Evolutionary conservation across 2,329 filamentous ascomycete species (phyloP), one percentile per base, ranked within the genome.

Genomic region (Chalaropsis ovoidea): DNA sequence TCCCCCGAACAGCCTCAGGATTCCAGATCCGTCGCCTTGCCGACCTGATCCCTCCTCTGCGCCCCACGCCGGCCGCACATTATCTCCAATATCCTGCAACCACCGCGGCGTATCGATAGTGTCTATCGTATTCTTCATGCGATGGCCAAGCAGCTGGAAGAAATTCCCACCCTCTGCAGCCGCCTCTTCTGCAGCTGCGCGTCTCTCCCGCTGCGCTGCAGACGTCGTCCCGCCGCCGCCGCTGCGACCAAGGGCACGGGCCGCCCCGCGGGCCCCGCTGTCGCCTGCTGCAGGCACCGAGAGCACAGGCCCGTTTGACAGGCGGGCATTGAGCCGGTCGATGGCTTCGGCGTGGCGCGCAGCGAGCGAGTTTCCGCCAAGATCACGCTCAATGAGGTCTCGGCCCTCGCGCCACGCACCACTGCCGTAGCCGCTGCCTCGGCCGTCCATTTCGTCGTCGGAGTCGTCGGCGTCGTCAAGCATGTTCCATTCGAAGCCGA

Each of bases 41-140:
- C 72, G 71, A 2, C 71, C 71, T 17, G 70, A 74, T 17, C 76
- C 77, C 11, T 80, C 80, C 63, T 83, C 81, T 13, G n/a, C 82
- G 84, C 94, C 88, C 90, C 90, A 95, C 71, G 85, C 87, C 4
- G 90, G 90, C 22, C 63, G 65, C 11, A 63, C 58, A 43, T 61
- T 67, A 67, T 83, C 80, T 1, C 84, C 82, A 35, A 90, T 79
- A 31, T 89, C 87, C 70, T 85, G 82, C 69, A 96, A 78, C 91
- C 92, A 97, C 69, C 86, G 86, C 0, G 94, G 93, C 39, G 86
- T 81, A 63, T 91, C 87, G 1, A 90, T 81, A 0, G 85, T 88
- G 68, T 97, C 93, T 63, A 97, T 84, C 0, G 94, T 97, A 72
- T 99, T 99, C 75, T 86, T 89, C 70, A 99, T 86, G 43, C 93